Conservation (phyloP, 2,329 filamentous ascomycete genomes). For the Emericellopsis cladophorae region DNA sequence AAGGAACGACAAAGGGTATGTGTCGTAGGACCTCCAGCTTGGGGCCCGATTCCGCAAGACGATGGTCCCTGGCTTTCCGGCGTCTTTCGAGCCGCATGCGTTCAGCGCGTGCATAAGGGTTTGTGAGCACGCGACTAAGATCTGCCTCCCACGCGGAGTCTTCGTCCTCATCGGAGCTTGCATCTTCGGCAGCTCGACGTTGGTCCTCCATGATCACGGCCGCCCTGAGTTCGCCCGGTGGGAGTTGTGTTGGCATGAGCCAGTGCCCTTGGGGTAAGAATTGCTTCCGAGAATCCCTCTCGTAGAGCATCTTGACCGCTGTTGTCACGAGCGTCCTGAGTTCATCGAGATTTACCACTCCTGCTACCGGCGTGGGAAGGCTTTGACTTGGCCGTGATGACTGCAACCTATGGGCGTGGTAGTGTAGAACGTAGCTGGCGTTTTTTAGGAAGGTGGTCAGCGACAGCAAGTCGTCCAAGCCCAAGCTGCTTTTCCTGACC, state of each 20-base stretch:
- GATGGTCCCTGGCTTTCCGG: conserved; percentile 50
- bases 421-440: conserved; percentile 78
- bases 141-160: conserved; percentile 20
- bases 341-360: conserved; percentile 49
- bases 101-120: conserved; percentile 46
- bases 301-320: conserved; percentile 78
- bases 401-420: conserved; percentile 41
- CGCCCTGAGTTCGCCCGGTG: conserved; percentile 78
- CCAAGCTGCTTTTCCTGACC: conserved; percentile 53
- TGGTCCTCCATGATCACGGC: conserved; percentile 84
- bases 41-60: conserved; percentile 69
- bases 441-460: conserved; percentile 83
- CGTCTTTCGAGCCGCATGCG: conserved; percentile 39
- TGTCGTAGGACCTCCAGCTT: conserved; percentile 85
- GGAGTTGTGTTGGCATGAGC: conserved; percentile 81
- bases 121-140: conserved; percentile 3
- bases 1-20: conserved; percentile 95
- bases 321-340: conserved; percentile 71
- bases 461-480: conserved; percentile 55
- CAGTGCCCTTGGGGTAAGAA: conserved; percentile 81
- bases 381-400: conserved; percentile 13
- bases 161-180: conserved; percentile 10
- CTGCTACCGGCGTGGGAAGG: not conserved
- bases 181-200: conserved; percentile 45
- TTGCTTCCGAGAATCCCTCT: conserved; percentile 76